Base-by-base conservation (phyloP, 1,139 yeast species). In the Wickerhamiella pararugosa region DNA sequence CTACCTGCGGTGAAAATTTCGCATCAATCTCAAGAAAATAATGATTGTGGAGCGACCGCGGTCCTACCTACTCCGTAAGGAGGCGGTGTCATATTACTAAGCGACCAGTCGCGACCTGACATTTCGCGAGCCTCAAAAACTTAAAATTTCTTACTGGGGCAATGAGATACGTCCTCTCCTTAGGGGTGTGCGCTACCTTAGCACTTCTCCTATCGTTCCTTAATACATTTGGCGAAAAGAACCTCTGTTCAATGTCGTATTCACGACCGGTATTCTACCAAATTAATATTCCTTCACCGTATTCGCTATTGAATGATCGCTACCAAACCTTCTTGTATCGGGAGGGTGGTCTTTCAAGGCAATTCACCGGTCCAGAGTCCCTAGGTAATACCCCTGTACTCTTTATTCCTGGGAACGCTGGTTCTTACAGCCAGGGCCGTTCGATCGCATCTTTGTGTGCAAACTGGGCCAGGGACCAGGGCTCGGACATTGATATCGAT, bases 381-480 rank as follows among this genome's bases (percentile, higher is more conserved):
- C 62, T 64, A 4, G 70, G 69, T 41, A 98, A 97, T 0, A 70
- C 79, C 1, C 99, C 99, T 0, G 84, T 83, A 1, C 63, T 92
- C 21, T 92, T 92, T 56, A 80, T 92, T 33, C 98, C 98, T 0
- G 99, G 99, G 0, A 92, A 92, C 57, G 98, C 98, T 1, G 98
- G 99, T 1, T 80, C 93, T 49, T 86, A 76, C 59, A 73, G 76
- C 51, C 99, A 92, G 60, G 94, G 75, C 7, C 66, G 98, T 43
- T 81, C 95, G 1, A 71, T 92, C n/a, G 98, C 97, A 0, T 76
- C 96, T 1, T 51, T 52, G 55, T 41, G 54, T 86, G 80, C 1
- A 62, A 58, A 34, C 74, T 87, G 1, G 84, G 81, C 15, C 68
- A 79, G 50, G 40, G 42, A 45, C 25, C 45, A 48, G 2, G 47